Evolutionary conservation across 306 rosid species (phyloP).

Genomic region (Fragaria ananassa): DNA sequence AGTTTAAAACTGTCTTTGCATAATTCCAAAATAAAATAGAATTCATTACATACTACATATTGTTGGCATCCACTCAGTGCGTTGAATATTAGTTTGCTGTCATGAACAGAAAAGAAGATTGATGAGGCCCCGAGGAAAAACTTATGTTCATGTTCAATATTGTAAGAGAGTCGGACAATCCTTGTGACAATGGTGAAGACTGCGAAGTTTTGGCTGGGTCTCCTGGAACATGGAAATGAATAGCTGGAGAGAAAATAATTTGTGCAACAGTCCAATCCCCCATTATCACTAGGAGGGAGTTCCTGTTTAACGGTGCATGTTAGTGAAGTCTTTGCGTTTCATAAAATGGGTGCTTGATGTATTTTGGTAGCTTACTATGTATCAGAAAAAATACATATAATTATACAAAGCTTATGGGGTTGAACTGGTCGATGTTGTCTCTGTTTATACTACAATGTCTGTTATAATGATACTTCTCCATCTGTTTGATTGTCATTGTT

Average conservation of each 20-base stretch:
- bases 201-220: constrained; percentile 41
- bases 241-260: constrained; percentile 47
- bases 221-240: constrained; percentile 35
- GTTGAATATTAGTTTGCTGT: constrained; percentile 20
- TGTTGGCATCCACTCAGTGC: not conserved
- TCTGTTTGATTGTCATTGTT: not conserved
- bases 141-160: constrained; percentile 71
- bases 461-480: not conserved
- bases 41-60: not conserved
- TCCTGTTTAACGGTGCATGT: constrained; percentile 48
- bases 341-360: constrained; percentile 47
- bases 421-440: constrained; percentile 1
- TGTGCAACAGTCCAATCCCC: constrained; percentile 46
- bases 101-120: constrained; percentile 66
- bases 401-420: constrained; percentile 19
- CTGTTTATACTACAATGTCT: not conserved
- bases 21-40: not conserved
- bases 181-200: constrained; percentile 30
- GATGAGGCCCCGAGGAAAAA: constrained; percentile 67
- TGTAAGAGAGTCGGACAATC: constrained; percentile 40
- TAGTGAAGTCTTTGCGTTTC: constrained; percentile 40
- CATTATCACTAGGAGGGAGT: constrained; percentile 45
- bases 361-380: constrained; percentile 43
- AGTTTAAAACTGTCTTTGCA: not conserved
- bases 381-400: not conserved